Evolutionary conservation across 2,329 filamentous ascomycete genomes (phyloP), one percentile per base, ranked within the genome.

Genomic region (Cordyceps cicadae): DNA sequence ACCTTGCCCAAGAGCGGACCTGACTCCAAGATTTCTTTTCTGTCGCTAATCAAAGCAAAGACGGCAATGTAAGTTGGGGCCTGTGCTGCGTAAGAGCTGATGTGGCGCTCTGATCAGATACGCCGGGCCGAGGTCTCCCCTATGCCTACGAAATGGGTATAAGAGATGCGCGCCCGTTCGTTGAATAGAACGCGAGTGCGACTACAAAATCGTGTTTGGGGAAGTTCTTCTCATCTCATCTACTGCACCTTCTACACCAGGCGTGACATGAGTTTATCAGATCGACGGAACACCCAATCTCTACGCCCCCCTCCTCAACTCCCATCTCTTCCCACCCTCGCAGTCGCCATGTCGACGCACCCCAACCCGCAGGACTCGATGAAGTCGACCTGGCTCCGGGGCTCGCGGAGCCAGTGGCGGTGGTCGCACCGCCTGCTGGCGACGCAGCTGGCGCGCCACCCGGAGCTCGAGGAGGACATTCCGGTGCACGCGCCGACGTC

Each of bases 401-500:
- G 62, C 39, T 66, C 68, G 57, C 62, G 56, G n/a, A 59, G 64
- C 26, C 39, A 66, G 11, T 73, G 71, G 71, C 68, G 63, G 12
- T 7, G 63, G 7, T 60, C 61, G 32, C 70, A 72, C 61, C 69
- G 65, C 64, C 54, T 71, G 26, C 63, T 69, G 34, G 70, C 73
- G 34, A 39, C 66, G 3, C 64, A 70, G 8, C 66, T 66, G 39
- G 61, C 29, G 5, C 5, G 5, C 3, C 7, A 67, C 8, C 29
- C 59, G 6, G 37, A 60, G 21, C 66, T 71, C 48, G 65, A 74
- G 48, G 8, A 7, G 5, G 63, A 68, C 1, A 65, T 75, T 0
- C 75, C 74, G 0, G 66, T 75, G 4, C 72, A 75, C 63, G 48
- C 66, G 7, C 76, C 76, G 64, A 64, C 65, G 1, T 74, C 76